A percentile compares a stretch with the other conserved stretches of the same genome.
These are phyloP conservation scores for Grigorovia transvaalensis DNA, from an alignment of 805 yeast genomes.

Conservation along the genomic window DNA sequence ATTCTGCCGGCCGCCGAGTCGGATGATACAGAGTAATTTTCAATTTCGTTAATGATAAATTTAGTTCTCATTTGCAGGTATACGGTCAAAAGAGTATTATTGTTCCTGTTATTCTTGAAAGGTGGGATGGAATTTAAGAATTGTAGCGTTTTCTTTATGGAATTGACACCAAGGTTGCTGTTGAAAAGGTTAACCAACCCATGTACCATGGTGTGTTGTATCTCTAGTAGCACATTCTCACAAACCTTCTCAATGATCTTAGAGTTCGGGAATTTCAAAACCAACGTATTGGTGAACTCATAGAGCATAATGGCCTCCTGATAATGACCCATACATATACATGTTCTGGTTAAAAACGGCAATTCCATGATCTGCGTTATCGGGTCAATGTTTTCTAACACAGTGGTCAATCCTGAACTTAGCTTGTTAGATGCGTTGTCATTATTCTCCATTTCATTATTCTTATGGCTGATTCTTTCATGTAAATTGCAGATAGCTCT, in stretches of 20 bases:
- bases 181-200: conserved; percentile 60
- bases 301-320: conserved; percentile 83
- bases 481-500: conserved; percentile 18
- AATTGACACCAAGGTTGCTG: conserved; percentile 70
- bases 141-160: conserved; percentile 66
- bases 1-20: background rate
- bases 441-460: conserved; percentile 4
- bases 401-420: conserved; percentile 21
- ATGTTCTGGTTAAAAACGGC: conserved; percentile 74
- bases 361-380: conserved; percentile 71
- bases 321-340: conserved; percentile 78
- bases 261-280: conserved; percentile 50
- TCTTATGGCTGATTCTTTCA: conserved; percentile 9
- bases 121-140: conserved; percentile 62
- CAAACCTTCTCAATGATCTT: conserved; percentile 22
- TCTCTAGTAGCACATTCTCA: conserved; percentile 19
- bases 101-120: conserved; percentile 28
- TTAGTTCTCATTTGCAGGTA: conserved; percentile 58
- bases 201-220: conserved; percentile 47
- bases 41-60: conserved; percentile 53
- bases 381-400: conserved; percentile 55
- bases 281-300: conserved; percentile 57
- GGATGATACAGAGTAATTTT: conserved; percentile 22
- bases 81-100: conserved; percentile 37
- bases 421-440: conserved; percentile 2